These are phyloP conservation scores for Cadophora luteo-olivacea DNA, from an alignment of 2,329 filamentous ascomycete genomes.

Conservation along the genomic window DNA sequence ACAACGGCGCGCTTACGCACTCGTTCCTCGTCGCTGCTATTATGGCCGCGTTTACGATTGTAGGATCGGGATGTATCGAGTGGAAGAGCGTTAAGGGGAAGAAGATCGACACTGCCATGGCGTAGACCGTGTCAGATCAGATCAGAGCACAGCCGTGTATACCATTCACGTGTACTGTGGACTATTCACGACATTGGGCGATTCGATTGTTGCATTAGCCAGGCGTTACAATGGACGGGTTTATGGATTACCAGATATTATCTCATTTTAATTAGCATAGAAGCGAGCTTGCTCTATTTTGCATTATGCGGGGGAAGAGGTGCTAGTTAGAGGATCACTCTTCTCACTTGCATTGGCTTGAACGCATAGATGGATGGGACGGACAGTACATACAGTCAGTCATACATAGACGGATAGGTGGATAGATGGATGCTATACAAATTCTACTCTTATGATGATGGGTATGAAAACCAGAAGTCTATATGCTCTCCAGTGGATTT, in stretches of 20 bases:
- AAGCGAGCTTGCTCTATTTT: background rate
- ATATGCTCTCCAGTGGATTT: no score
- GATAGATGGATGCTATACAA: constrained; percentile 2
- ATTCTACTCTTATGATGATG: constrained; percentile 4
- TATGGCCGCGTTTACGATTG: constrained; percentile 53
- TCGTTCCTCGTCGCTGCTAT: constrained; percentile 62
- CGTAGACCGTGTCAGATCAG: constrained; percentile 14
- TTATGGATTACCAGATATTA: background rate
- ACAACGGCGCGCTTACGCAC: constrained; percentile 60
- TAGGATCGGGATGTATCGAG: constrained; percentile 52
- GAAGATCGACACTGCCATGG: constrained; percentile 43
- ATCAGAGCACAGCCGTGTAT: background rate
- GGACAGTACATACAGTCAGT: background rate
- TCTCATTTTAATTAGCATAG: background rate
- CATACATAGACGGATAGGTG: background rate
- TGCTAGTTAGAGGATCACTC: background rate
- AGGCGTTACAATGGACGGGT: constrained; percentile 4
- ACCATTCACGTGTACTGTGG: no score
- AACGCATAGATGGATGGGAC: constrained; percentile 5
- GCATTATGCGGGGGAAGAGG: background rate
- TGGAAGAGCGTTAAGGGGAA: constrained; percentile 61
- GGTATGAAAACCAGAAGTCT: background rate
- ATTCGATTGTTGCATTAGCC: constrained; percentile 13
- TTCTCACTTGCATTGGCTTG: background rate
- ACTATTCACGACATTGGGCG: no score